phyloP scores from a whole-genome alignment of 2,329 filamentous ascomycete genomes.

The Apiospora saccharicola region DNA sequence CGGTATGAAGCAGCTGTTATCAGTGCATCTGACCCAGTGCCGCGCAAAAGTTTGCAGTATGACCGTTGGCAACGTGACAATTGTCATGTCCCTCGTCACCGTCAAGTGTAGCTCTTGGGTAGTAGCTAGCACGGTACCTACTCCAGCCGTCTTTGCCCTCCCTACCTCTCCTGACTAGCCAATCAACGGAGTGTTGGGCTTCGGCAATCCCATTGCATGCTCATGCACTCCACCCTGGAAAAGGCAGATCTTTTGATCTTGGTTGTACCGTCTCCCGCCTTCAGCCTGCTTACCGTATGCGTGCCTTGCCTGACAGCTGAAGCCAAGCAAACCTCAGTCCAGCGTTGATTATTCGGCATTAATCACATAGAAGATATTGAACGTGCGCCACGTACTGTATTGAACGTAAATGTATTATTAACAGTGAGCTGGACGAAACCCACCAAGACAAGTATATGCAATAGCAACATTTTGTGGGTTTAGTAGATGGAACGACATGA shows the following conservation, averaged over 20 bases:
- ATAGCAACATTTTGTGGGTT: background rate
- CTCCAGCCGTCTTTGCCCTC: background rate
- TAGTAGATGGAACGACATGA: background rate
- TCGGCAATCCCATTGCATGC: conserved; percentile 17
- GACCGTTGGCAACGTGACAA: conserved; percentile 17
- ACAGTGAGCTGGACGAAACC: background rate
- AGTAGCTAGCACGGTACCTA: background rate
- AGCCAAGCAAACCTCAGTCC: background rate
- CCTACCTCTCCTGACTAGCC: conserved; percentile 6
- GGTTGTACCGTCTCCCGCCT: conserved; percentile 6
- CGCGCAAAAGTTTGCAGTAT: background rate
- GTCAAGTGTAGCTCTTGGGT: background rate
- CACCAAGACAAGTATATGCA: background rate
- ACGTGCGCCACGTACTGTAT: background rate
- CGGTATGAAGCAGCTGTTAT: background rate
- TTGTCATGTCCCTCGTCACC: conserved; percentile 3
- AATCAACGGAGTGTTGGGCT: background rate
- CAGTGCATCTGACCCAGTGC: background rate
- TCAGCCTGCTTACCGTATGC: background rate
- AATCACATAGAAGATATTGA: background rate
- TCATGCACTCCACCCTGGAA: conserved; percentile 18
- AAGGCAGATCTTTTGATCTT: background rate
- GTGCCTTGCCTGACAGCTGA: conserved; percentile 9
- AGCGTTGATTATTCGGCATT: background rate
- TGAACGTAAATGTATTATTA: background rate